Evolutionary conservation across 805 yeast genomes (phyloP).

Genomic region (Cyberlindnera lachancei): DNA sequence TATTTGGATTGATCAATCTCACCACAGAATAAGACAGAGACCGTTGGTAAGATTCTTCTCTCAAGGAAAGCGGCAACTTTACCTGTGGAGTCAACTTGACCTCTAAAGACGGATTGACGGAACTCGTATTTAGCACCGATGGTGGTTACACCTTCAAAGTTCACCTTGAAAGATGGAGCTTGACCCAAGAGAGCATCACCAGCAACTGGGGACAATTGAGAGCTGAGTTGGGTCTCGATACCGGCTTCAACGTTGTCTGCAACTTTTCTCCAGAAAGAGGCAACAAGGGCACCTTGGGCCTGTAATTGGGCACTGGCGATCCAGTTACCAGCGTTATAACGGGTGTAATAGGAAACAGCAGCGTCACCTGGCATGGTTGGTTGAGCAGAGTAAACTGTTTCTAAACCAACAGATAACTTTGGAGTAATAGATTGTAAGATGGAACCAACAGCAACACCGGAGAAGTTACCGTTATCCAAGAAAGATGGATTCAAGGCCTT

Average conservation of each 20-base stretch:
- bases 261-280: conserved; percentile 91
- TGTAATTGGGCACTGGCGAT: conserved; percentile 89
- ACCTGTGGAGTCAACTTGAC: conserved; percentile 87
- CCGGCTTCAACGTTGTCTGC: conserved; percentile 94
- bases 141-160: conserved; percentile 86
- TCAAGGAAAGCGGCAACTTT: conserved; percentile 87
- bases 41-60: conserved; percentile 87
- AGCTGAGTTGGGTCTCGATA: conserved; percentile 76
- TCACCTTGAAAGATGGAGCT: conserved; percentile 77
- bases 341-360: conserved; percentile 81
- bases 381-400: conserved; percentile 78
- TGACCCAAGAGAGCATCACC: conserved; percentile 64
- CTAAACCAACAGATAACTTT: conserved; percentile 80
- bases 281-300: conserved; percentile 84
- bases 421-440: conserved; percentile 84
- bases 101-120: conserved; percentile 93
- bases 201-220: conserved; percentile 65
- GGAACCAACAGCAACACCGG: conserved; percentile 91
- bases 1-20: conserved; percentile 84
- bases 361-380: conserved; percentile 82
- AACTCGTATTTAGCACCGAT: conserved; percentile 96
- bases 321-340: conserved; percentile 87
- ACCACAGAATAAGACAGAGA: conserved; percentile 81
- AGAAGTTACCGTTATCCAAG: conserved; percentile 56
- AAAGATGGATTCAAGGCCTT: conserved; percentile 87